These are phyloP conservation scores for Didymella sp. DNA, from an alignment of 2,329 filamentous ascomycete species.

Conservation along the genomic window DNA sequence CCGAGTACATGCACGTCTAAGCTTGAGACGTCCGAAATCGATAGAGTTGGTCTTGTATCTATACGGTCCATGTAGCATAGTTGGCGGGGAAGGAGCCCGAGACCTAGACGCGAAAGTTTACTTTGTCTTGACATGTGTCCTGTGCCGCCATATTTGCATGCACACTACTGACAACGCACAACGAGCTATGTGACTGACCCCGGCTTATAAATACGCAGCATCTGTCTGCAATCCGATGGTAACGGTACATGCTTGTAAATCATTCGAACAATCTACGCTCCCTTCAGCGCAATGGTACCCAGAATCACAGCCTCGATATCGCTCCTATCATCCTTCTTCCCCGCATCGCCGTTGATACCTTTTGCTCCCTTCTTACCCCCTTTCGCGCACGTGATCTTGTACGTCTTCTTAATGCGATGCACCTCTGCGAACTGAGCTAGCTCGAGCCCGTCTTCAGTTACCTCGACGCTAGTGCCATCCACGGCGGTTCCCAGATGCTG, in stretches of 20 bases:
- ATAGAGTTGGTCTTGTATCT: slow-evolving; percentile 38
- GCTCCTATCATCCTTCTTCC: slow-evolving; percentile 51
- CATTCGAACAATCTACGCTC: no score
- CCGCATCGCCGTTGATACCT: slow-evolving; percentile 30
- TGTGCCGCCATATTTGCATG: no score
- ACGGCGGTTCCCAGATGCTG: slow-evolving; percentile 37
- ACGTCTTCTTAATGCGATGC: slow-evolving; percentile 78
- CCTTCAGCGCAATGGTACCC: slow-evolving; percentile 79
- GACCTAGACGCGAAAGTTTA: slow-evolving; percentile 20
- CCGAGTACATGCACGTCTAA: slow-evolving; percentile 80
- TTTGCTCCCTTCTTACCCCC: slow-evolving; percentile 38
- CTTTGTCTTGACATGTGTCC: slow-evolving; percentile 5
- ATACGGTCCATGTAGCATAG: slow-evolving; percentile 48
- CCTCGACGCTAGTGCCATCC: slow-evolving; percentile 32
- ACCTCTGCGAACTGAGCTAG: slow-evolving; percentile 63
- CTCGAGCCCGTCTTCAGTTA: slow-evolving; percentile 29
- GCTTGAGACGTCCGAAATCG: slow-evolving; percentile 11
- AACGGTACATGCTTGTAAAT: no score
- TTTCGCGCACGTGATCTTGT: slow-evolving; percentile 70
- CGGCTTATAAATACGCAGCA: no score
- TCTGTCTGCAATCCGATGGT: no score
- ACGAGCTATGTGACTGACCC: no score
- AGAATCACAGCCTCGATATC: slow-evolving; percentile 74
- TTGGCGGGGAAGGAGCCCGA: slow-evolving; percentile 28
- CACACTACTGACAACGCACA: no score